Percentiles rank a stretch among this genome's conserved stretches.
phyloP scores from a whole-genome alignment of 1,139 yeast genomes.

The Candida freyschussii region DNA sequence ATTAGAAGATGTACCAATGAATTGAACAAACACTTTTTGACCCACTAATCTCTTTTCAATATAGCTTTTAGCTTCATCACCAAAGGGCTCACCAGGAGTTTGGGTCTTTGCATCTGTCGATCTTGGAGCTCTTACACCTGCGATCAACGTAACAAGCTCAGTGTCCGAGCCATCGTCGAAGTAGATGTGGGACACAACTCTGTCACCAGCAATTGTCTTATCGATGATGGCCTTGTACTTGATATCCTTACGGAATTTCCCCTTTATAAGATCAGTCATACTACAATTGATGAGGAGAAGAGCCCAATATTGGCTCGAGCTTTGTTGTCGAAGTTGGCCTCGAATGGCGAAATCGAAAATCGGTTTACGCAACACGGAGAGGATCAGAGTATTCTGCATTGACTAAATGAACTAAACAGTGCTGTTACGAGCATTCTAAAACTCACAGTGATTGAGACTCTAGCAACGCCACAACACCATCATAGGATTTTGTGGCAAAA shows the following conservation, averaged over 20 bases:
- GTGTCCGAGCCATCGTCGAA: constrained; percentile 49
- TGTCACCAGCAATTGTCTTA: constrained; percentile 73
- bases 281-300: no score
- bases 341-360: no score
- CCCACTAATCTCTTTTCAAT: constrained; percentile 67
- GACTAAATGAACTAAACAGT: no score
- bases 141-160: constrained; percentile 57
- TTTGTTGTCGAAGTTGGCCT: no score
- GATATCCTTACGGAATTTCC: constrained; percentile 24
- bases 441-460: no score
- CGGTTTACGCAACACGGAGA: no score
- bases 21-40: constrained; percentile 51
- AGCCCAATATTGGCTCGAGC: no score
- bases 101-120: constrained; percentile 38
- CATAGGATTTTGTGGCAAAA: constrained; percentile 64
- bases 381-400: no score
- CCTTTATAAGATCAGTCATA: constrained; percentile 19
- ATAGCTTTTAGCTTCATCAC: constrained; percentile 61
- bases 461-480: constrained; percentile 19
- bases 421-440: no score
- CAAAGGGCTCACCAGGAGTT: constrained; percentile 43
- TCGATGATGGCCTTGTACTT: constrained; percentile 55
- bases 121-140: constrained; percentile 72
- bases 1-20: constrained; percentile 56
- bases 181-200: constrained; percentile 41